A percentile compares a stretch with the other conserved stretches of the same genome.
phyloP scores from a whole-genome alignment of 768 basidiomycete genomes.

The Suillus plorans region DNA sequence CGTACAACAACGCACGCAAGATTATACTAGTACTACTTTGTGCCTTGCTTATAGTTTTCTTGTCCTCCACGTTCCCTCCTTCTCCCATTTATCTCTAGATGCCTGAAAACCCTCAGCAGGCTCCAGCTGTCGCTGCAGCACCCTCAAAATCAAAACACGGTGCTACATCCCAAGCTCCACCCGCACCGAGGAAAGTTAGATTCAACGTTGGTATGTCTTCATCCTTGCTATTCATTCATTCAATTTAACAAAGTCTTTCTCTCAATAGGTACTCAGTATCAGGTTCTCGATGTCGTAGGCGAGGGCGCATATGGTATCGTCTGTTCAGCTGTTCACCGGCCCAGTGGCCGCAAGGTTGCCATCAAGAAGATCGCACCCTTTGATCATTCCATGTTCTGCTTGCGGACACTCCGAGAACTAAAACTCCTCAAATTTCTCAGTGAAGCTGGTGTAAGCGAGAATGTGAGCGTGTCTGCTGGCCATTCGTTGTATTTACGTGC shows the following conservation, averaged over 20 bases:
- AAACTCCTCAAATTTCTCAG: constrained; percentile 82
- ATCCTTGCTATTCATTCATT: neutral
- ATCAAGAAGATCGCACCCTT: constrained; percentile 97
- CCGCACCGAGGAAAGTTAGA: constrained; percentile 79
- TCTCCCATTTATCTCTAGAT: constrained; percentile 12
- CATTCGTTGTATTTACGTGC: neutral
- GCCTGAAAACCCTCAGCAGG: constrained; percentile 25
- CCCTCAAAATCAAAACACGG: constrained; percentile 43
- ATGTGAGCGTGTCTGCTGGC: constrained; percentile 43
- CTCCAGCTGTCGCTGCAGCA: constrained; percentile 17
- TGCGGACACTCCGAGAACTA: constrained; percentile 85
- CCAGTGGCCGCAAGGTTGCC: constrained; percentile 89
- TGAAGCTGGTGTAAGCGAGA: constrained; percentile 88
- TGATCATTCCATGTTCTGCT: constrained; percentile 93
- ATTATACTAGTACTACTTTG: neutral
- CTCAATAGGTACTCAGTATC: constrained; percentile 68
- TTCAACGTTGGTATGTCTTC: constrained; percentile 76
- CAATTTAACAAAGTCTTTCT: neutral
- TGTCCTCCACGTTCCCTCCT: neutral
- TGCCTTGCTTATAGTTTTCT: constrained; percentile 5
- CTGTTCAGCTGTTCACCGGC: constrained; percentile 86
- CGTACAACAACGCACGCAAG: neutral
- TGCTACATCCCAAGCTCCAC: constrained; percentile 42
- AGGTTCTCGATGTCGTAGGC: constrained; percentile 84
- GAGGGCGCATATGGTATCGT: constrained; percentile 96